Conservation (phyloP, 2,329 filamentous ascomycete genomes). For the Hymenotorrendiella dingleyae region DNA sequence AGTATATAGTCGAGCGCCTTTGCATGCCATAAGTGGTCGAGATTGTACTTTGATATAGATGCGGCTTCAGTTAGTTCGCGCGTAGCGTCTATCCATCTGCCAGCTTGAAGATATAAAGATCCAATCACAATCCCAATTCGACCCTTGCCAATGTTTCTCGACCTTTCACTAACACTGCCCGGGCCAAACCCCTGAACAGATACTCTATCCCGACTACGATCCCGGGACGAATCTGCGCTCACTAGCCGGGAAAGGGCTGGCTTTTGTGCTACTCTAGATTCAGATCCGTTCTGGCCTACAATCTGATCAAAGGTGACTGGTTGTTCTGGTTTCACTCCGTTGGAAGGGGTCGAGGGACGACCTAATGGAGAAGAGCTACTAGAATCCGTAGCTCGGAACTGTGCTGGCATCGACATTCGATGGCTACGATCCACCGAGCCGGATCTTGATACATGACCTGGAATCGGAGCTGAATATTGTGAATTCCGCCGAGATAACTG, state of each 20-base stretch:
- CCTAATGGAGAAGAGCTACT: slow-evolving; percentile 24
- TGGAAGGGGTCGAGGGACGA: slow-evolving; percentile 34
- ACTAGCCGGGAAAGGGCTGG: slow-evolving; percentile 17
- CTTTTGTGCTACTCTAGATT: slow-evolving; percentile 12
- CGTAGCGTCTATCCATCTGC: slow-evolving; percentile 83
- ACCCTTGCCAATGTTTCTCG: slow-evolving; percentile 74
- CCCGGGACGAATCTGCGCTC: slow-evolving; percentile 15
- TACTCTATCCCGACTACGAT: slow-evolving; percentile 42
- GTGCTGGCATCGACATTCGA: slow-evolving; percentile 76
- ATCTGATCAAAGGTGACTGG: slow-evolving; percentile 26
- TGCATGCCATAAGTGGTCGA: slow-evolving; percentile 95
- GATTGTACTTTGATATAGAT: slow-evolving; percentile 66
- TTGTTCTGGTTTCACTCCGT: slow-evolving; percentile 12
- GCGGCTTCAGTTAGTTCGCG: slow-evolving; percentile 79
- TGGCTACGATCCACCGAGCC: slow-evolving; percentile 54
- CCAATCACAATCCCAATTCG: slow-evolving; percentile 75
- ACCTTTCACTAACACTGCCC: slow-evolving; percentile 67
- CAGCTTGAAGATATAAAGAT: slow-evolving; percentile 80
- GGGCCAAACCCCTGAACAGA: slow-evolving; percentile 67
- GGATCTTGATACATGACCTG: slow-evolving; percentile 39
- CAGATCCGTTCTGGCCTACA: slow-evolving; percentile 13
- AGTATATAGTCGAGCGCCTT: slow-evolving; percentile 88
- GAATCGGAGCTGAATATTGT: slow-evolving; percentile 41
- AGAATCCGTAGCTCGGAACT: slow-evolving; percentile 33
- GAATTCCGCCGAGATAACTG: slow-evolving; percentile 46